phyloP scores from a whole-genome alignment of 139 green algal species.

The Chlamydomonas incerta region DNA sequence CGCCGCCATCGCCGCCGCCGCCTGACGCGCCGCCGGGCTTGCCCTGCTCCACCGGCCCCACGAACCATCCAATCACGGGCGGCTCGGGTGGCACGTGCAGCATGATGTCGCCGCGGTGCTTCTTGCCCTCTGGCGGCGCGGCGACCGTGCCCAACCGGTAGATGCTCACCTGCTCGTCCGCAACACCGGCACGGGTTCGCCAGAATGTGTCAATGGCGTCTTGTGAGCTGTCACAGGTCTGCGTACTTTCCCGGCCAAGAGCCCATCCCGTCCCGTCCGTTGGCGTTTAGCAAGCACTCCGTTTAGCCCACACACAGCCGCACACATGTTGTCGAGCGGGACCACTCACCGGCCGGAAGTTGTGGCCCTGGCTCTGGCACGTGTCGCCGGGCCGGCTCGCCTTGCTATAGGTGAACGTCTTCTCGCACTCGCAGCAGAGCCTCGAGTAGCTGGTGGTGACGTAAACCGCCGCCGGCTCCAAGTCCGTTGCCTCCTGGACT shows the following conservation, averaged over 20 bases:
- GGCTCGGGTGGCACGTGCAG: not conserved
- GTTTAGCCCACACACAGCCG: too few relatives aligned
- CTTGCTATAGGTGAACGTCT: conserved; percentile 18
- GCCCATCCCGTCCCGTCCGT: too few relatives aligned
- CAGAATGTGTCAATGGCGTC: too few relatives aligned
- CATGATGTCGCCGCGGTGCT: not conserved
- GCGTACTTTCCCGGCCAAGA: too few relatives aligned
- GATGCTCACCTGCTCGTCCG: not conserved
- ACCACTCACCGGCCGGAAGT: conserved; percentile 7
- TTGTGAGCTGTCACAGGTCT: too few relatives aligned
- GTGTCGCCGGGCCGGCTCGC: not conserved
- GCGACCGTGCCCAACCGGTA: not conserved
- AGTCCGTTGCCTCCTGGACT: not conserved
- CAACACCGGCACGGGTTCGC: too few relatives aligned
- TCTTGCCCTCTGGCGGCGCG: too few relatives aligned
- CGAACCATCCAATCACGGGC: too few relatives aligned
- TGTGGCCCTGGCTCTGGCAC: conserved; percentile 7
- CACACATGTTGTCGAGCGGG: too few relatives aligned
- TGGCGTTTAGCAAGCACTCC: too few relatives aligned
- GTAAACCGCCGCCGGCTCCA: not conserved
- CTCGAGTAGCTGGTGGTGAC: not conserved
- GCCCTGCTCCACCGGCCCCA: too few relatives aligned
- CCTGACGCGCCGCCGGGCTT: not conserved
- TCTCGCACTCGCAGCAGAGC: not conserved
- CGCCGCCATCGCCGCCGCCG: too few relatives aligned